Percentiles rank a stretch among this genome's conserved stretches.
Conservation (phyloP, 805 yeast genomes). For the Kluyveromyces aestuarii region DNA sequence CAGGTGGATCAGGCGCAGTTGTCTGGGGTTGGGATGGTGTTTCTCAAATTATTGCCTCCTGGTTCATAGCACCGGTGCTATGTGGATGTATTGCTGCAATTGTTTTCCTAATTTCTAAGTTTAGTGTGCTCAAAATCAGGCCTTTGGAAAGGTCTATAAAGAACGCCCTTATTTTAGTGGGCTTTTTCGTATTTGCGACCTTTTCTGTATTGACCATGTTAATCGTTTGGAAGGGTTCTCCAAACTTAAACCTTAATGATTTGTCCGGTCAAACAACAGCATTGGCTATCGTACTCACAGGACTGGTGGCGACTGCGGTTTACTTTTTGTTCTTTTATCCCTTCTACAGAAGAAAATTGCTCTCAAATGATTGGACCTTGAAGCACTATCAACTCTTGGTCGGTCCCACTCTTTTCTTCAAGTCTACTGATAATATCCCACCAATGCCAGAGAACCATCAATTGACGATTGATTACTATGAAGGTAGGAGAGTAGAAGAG, state of each 20-base stretch:
- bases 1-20: constrained; percentile 51
- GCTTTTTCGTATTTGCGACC: constrained; percentile 50
- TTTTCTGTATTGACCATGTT: constrained; percentile 62
- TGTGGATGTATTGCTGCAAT: constrained; percentile 57
- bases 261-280: constrained; percentile 43
- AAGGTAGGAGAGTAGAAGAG: constrained; percentile 41
- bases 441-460: constrained; percentile 54
- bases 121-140: constrained; percentile 42
- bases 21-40: constrained; percentile 75
- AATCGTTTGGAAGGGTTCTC: constrained; percentile 76
- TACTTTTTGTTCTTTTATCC: constrained; percentile 52
- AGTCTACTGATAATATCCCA: constrained; percentile 48
- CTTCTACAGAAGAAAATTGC: constrained; percentile 49
- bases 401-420: constrained; percentile 52
- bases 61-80: constrained; percentile 69
- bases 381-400: constrained; percentile 43
- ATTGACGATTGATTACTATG: constrained; percentile 55
- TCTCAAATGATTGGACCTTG: constrained; percentile 59
- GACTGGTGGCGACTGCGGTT: constrained; percentile 43
- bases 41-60: constrained; percentile 63
- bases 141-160: constrained; percentile 38
- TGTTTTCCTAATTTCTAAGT: constrained; percentile 52
- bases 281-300: constrained; percentile 59
- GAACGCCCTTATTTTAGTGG: constrained; percentile 50
- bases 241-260: constrained; percentile 47